A percentile compares a stretch with the other conserved stretches of the same genome.
Evolutionary conservation across 2,329 filamentous ascomycete genomes (phyloP).

Genomic region (Pseudogymnoascus sp.): DNA sequence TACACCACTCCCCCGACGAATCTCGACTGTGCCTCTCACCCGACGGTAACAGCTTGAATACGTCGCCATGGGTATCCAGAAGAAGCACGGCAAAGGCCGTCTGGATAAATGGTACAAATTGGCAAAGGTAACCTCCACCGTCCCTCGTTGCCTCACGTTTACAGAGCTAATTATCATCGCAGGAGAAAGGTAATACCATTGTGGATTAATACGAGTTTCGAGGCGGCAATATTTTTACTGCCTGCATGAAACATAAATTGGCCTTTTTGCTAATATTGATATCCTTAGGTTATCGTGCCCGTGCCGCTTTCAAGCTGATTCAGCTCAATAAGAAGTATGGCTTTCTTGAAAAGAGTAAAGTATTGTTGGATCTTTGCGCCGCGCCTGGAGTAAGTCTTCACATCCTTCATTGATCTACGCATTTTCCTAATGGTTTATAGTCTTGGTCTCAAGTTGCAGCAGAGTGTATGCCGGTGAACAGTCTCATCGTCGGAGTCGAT

Average conservation of each 20-base stretch:
- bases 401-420: background rate
- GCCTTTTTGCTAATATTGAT: background rate
- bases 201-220: background rate
- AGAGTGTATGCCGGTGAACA: constrained; percentile 85
- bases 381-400: constrained; percentile 68
- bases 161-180: constrained; percentile 4
- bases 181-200: constrained; percentile 8
- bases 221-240: background rate
- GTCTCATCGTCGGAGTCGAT: constrained; percentile 91
- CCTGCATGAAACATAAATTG: background rate
- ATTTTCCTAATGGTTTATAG: constrained; percentile 33
- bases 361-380: constrained; percentile 93
- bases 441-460: constrained; percentile 96
- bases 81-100: constrained; percentile 98
- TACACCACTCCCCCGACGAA: background rate
- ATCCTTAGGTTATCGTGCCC: constrained; percentile 67
- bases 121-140: constrained; percentile 74
- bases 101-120: constrained; percentile 98
- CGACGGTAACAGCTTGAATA: constrained; percentile 6
- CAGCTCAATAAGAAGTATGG: constrained; percentile 99
- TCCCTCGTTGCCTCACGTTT: constrained; percentile 14
- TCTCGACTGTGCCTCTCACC: constrained; percentile 2
- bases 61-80: constrained; percentile 78
- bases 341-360: constrained; percentile 93
- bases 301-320: constrained; percentile 96